phyloP scores from a whole-genome alignment of 768 basidiomycete genomes.

The Astraeus odoratus region DNA sequence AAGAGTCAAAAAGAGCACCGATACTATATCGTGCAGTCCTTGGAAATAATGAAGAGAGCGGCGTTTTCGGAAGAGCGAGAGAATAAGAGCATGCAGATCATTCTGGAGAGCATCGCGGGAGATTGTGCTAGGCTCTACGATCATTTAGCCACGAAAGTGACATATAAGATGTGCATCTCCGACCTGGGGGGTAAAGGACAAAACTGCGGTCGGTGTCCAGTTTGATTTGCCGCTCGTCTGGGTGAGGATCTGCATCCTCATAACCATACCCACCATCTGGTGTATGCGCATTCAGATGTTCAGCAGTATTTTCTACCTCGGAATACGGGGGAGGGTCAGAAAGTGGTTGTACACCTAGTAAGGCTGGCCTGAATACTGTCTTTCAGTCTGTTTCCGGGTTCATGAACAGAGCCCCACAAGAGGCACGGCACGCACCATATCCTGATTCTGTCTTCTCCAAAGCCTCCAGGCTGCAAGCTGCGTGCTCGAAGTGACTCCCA shows the following conservation, averaged over 20 bases:
- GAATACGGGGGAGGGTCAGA: slow-evolving; percentile 26
- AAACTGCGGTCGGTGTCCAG: slow-evolving; percentile 93
- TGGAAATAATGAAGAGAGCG: slow-evolving; percentile 77
- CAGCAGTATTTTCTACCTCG: slow-evolving; percentile 15
- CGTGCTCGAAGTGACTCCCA: slow-evolving; percentile 41
- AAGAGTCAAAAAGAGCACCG: slow-evolving; percentile 73
- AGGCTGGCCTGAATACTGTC: slow-evolving; percentile 16
- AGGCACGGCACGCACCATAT: slow-evolving; percentile 48
- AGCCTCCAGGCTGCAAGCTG: slow-evolving; percentile 57
- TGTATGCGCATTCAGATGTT: neutral
- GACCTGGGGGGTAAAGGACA: slow-evolving; percentile 88
- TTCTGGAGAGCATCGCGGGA: slow-evolving; percentile 50
- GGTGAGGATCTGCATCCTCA: slow-evolving; percentile 34
- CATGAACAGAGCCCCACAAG: slow-evolving; percentile 7
- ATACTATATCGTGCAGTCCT: slow-evolving; percentile 92
- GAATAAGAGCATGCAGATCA: slow-evolving; percentile 65
- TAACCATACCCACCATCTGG: neutral
- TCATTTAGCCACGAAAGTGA: slow-evolving; percentile 10
- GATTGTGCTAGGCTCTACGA: slow-evolving; percentile 11
- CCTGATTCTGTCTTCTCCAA: slow-evolving; percentile 45
- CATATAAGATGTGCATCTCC: slow-evolving; percentile 8
- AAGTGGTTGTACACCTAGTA: slow-evolving; percentile 34
- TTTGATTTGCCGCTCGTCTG: slow-evolving; percentile 80
- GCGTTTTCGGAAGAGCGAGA: slow-evolving; percentile 65
- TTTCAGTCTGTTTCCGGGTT: slow-evolving; percentile 17